Evolutionary conservation across 805 yeast genomes (phyloP).

Genomic region (Monosporozyma servazzii): DNA sequence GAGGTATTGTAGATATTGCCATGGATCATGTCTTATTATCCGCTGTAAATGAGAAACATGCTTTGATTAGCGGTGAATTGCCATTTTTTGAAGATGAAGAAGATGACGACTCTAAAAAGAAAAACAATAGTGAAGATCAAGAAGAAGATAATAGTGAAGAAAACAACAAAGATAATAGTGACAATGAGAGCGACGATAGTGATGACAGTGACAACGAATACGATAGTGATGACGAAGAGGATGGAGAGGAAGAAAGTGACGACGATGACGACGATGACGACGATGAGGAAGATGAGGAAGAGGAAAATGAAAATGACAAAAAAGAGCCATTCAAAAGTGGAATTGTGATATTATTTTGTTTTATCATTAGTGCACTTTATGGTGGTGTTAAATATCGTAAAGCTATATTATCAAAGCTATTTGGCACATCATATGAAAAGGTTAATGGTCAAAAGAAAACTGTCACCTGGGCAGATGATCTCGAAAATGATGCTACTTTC

Average conservation of each 20-base stretch:
- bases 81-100: slow-evolving; percentile 32
- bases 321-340: slow-evolving; percentile 2
- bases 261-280: slow-evolving; percentile 5
- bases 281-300: slow-evolving; percentile 4
- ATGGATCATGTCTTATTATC: slow-evolving; percentile 42
- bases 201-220: slow-evolving; percentile 30
- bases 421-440: not conserved
- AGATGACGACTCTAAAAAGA: slow-evolving; percentile 40
- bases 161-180: slow-evolving; percentile 39
- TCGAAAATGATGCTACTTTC: slow-evolving; percentile 16
- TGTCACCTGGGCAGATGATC: slow-evolving; percentile 34
- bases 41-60: slow-evolving; percentile 45
- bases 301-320: slow-evolving; percentile 1
- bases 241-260: slow-evolving; percentile 3
- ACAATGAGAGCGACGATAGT: slow-evolving; percentile 43
- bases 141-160: slow-evolving; percentile 28
- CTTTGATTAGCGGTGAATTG: slow-evolving; percentile 33
- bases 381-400: slow-evolving; percentile 1
- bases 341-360: slow-evolving; percentile 1
- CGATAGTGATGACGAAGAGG: slow-evolving; percentile 6
- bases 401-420: not conserved
- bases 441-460: slow-evolving; percentile 14
- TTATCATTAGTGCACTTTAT: slow-evolving; percentile 1
- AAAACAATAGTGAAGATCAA: slow-evolving; percentile 35
- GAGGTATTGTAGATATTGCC: slow-evolving; percentile 57